Percentiles rank a stretch among this genome's conserved stretches.
Evolutionary conservation across 768 basidiomycete species (phyloP).

Genomic region (Tephrocybe sp.): DNA sequence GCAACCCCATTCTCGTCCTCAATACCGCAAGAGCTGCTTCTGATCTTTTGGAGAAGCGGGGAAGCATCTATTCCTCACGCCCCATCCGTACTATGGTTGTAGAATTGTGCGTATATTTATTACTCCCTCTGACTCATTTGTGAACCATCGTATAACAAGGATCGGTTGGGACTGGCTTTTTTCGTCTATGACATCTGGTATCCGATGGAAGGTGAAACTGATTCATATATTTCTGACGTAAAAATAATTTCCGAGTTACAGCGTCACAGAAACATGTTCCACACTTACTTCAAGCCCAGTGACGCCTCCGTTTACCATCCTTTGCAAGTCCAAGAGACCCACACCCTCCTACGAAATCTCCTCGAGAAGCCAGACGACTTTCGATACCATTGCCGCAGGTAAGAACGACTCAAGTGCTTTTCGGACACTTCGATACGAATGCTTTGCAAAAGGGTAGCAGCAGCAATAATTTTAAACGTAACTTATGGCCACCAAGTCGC

Average conservation of each 20-base stretch:
- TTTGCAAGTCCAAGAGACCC: constrained; percentile 34
- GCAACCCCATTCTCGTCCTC: constrained; percentile 47
- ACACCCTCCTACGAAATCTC: constrained; percentile 36
- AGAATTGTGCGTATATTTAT: constrained; percentile 33
- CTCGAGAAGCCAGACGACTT: constrained; percentile 36
- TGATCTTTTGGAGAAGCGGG: constrained; percentile 47
- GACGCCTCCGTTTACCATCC: constrained; percentile 25
- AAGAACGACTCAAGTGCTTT: neutral
- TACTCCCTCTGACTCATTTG: neutral
- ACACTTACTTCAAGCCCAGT: constrained; percentile 34
- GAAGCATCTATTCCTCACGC: constrained; percentile 44
- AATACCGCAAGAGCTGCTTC: constrained; percentile 40
- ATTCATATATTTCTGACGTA: neutral
- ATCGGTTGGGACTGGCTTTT: constrained; percentile 51
- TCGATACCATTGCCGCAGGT: constrained; percentile 36
- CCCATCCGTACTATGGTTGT: constrained; percentile 41
- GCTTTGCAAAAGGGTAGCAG: constrained; percentile 27
- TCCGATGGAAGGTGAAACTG: constrained; percentile 20
- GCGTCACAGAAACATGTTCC: constrained; percentile 40
- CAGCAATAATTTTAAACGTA: constrained; percentile 40
- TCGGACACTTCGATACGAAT: neutral
- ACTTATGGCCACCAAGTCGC: constrained; percentile 39
- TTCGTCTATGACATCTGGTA: constrained; percentile 29
- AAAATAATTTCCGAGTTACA: constrained; percentile 20
- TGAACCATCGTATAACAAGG: constrained; percentile 22